Conservation (phyloP, 208 protist species). For the Leishmania arabica region DNA sequence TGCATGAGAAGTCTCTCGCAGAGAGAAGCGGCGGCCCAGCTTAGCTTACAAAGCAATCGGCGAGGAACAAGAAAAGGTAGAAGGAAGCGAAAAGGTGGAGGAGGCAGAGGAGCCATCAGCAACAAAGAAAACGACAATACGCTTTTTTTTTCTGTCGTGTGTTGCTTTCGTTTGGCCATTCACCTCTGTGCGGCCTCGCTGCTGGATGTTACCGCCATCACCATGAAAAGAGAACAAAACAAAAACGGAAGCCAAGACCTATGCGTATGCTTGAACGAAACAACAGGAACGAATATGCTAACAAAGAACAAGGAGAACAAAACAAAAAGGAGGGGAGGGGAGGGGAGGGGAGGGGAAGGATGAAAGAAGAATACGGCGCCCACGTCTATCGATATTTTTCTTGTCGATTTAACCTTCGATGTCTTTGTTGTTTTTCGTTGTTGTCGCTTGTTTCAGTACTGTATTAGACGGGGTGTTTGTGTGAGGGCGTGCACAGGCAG, state of each 20-base stretch:
- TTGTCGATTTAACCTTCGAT: neutral
- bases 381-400: neutral
- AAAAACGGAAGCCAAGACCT: neutral
- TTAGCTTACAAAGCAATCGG: neutral
- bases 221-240: neutral
- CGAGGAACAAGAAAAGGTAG: constrained; percentile 7
- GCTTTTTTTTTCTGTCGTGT: neutral
- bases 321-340: neutral
- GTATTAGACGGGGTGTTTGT: neutral
- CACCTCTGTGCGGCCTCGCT: neutral
- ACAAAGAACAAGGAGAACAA: neutral
- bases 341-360: neutral
- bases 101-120: neutral
- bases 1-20: neutral
- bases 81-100: neutral
- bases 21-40: neutral
- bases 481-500: neutral
- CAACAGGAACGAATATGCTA: neutral
- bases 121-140: neutral
- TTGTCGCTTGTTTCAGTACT: neutral
- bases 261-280: neutral
- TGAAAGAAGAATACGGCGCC: neutral
- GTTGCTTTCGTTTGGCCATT: neutral
- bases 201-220: neutral
- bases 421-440: neutral